A percentile compares a stretch with the other conserved stretches of the same genome.
phyloP scores from a whole-genome alignment of 495 filamentous ascomycete species.

The Penicillium canariense region DNA sequence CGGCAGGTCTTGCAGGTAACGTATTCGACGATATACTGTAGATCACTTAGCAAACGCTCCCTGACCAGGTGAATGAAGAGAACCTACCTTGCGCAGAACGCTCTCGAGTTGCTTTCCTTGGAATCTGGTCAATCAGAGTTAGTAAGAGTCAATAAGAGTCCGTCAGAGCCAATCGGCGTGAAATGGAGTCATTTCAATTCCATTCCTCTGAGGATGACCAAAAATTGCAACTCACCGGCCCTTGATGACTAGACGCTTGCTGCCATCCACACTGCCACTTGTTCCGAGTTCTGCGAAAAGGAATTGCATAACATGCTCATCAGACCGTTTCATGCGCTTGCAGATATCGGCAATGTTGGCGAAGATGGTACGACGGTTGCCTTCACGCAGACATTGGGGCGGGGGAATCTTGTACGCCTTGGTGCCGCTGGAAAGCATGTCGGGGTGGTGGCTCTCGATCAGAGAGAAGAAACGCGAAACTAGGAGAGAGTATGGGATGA shows the following conservation, averaged over 20 bases:
- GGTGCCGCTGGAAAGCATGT: constrained; percentile 79
- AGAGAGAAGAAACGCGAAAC: constrained; percentile 89
- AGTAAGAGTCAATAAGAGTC: no score
- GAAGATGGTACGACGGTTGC: constrained; percentile 99
- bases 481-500: constrained; percentile 80
- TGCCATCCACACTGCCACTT: constrained; percentile 89
- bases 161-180: no score
- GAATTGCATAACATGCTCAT: constrained; percentile 96
- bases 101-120: constrained; percentile 1
- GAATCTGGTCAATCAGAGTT: not conserved
- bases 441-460: constrained; percentile 89
- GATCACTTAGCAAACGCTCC: not conserved
- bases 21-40: constrained; percentile 67
- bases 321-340: constrained; percentile 93
- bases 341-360: constrained; percentile 94
- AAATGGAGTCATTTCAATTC: no score
- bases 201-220: constrained; percentile 92
- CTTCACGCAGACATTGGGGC: constrained; percentile 98
- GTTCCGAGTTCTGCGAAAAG: constrained; percentile 98
- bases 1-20: constrained; percentile 98
- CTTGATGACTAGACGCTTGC: constrained; percentile 92
- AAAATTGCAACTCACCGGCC: constrained; percentile 97
- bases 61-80: not conserved
- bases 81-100: constrained; percentile 1
- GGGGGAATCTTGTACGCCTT: constrained; percentile 98